Evolutionary conservation across 2,329 filamentous ascomycete genomes (phyloP).

Genomic region (Chaetomiaceae sp.): DNA sequence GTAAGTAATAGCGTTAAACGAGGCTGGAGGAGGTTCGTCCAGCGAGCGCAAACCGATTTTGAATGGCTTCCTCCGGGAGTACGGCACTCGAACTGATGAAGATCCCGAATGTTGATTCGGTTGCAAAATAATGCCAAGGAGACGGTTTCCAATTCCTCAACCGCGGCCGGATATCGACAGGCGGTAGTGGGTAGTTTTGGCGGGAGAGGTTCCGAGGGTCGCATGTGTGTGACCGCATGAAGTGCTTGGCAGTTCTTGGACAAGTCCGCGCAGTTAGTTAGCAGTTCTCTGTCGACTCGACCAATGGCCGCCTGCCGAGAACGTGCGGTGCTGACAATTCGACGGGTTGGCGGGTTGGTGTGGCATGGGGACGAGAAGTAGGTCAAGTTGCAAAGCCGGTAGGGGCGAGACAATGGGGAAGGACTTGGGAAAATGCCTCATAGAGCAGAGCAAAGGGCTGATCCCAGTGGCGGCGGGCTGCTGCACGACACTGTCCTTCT

Average conservation of each 20-base stretch:
- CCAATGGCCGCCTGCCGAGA: slow-evolving; percentile 2
- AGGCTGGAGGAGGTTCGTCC: neutral
- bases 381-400: neutral
- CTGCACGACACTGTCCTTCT: slow-evolving; percentile 19
- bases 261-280: too few relatives aligned
- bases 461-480: slow-evolving; percentile 8
- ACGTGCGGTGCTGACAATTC: slow-evolving; percentile 3
- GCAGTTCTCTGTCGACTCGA: too few relatives aligned
- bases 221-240: slow-evolving; percentile 5
- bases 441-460: slow-evolving; percentile 2
- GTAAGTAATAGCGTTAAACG: neutral
- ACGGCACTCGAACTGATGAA: neutral
- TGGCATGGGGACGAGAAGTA: slow-evolving; percentile 1
- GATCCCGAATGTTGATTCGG: neutral
- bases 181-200: neutral
- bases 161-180: slow-evolving; percentile 13
- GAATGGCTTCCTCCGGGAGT: neutral
- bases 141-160: neutral
- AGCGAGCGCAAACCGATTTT: neutral
- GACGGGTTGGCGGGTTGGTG: neutral
- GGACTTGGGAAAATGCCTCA: slow-evolving; percentile 22
- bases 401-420: neutral
- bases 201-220: slow-evolving; percentile 13
- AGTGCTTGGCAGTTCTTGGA: slow-evolving; percentile 1
- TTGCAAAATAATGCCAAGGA: slow-evolving; percentile 1